Evolutionary conservation across 2,329 filamentous ascomycete species (phyloP).

Genomic region (Colletotrichum abscissum): DNA sequence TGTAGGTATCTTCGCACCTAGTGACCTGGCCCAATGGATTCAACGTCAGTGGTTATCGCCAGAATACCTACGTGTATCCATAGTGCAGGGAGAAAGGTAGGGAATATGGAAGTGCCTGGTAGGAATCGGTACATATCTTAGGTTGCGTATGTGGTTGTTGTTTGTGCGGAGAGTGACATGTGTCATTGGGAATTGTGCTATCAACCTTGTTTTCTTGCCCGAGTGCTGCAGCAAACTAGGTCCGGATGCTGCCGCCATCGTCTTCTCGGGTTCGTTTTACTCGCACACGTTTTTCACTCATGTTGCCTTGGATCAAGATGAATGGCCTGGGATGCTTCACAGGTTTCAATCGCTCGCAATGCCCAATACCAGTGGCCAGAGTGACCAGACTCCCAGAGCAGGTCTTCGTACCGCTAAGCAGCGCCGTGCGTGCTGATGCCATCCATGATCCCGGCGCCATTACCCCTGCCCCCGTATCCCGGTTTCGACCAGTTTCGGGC

Average conservation of each 20-base stretch:
- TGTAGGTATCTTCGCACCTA: not conserved
- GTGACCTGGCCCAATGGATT: too few species aligned
- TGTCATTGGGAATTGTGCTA: not conserved
- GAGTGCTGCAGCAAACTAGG: not conserved
- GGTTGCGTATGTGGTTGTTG: not conserved
- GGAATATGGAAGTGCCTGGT: not conserved
- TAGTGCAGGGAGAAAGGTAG: not conserved
- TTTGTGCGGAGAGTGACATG: not conserved
- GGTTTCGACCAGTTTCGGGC: conserved; percentile 33
- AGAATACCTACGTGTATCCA: too few species aligned
- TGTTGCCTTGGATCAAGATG: not conserved
- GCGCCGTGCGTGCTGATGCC: not conserved
- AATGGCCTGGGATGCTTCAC: not conserved
- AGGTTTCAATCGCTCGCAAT: not conserved
- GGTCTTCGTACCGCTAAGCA: not conserved
- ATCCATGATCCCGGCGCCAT: conserved; percentile 2
- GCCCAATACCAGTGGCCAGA: not conserved
- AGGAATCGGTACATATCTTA: not conserved
- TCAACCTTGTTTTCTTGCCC: not conserved
- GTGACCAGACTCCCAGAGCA: not conserved
- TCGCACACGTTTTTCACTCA: not conserved
- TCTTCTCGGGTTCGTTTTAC: not conserved
- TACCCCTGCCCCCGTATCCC: conserved; percentile 21
- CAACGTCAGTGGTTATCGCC: too few species aligned
- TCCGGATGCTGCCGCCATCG: not conserved